phyloP scores from a whole-genome alignment of 768 basidiomycete genomes.

The Infundibulicybe gibba region DNA sequence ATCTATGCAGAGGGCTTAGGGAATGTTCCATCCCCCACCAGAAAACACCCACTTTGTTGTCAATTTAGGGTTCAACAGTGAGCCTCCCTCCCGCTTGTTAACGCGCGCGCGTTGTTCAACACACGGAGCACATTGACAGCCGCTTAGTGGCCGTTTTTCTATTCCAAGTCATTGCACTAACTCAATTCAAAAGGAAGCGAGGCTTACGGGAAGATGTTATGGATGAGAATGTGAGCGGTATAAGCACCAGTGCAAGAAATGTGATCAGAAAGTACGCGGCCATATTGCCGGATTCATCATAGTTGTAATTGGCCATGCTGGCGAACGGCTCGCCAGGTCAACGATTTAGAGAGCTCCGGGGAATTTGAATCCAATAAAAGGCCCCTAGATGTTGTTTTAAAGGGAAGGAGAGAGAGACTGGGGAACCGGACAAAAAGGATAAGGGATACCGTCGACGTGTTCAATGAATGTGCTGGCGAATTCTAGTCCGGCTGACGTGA shows the following conservation, averaged over 20 bases:
- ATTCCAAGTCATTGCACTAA: conserved; percentile 6
- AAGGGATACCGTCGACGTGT: neutral
- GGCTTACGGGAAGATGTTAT: conserved; percentile 44
- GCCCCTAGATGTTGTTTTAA: too few relatives aligned
- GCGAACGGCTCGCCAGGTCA: conserved; percentile 1
- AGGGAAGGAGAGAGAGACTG: conserved; percentile 1
- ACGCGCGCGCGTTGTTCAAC: conserved; percentile 47
- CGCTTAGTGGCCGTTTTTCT: conserved; percentile 31
- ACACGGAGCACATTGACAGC: conserved; percentile 65
- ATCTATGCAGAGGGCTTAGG: conserved; percentile 32
- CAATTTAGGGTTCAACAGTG: conserved; percentile 43
- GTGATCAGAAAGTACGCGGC: conserved; percentile 90
- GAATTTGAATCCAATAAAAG: too few relatives aligned
- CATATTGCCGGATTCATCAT: conserved; percentile 85
- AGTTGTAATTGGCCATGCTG: conserved; percentile 73
- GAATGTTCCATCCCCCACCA: neutral
- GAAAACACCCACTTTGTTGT: conserved; percentile 43
- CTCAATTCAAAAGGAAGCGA: conserved; percentile 1
- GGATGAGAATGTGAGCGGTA: conserved; percentile 68
- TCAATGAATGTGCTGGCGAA: too few relatives aligned
- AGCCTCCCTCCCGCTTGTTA: conserved; percentile 37
- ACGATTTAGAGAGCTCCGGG: too few relatives aligned
- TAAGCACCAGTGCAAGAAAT: conserved; percentile 77
- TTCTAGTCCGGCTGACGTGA: too few relatives aligned
- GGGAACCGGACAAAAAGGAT: neutral